Base-by-base conservation (phyloP, 139 green algal genomes). In the Micractinium sp. region DNA sequence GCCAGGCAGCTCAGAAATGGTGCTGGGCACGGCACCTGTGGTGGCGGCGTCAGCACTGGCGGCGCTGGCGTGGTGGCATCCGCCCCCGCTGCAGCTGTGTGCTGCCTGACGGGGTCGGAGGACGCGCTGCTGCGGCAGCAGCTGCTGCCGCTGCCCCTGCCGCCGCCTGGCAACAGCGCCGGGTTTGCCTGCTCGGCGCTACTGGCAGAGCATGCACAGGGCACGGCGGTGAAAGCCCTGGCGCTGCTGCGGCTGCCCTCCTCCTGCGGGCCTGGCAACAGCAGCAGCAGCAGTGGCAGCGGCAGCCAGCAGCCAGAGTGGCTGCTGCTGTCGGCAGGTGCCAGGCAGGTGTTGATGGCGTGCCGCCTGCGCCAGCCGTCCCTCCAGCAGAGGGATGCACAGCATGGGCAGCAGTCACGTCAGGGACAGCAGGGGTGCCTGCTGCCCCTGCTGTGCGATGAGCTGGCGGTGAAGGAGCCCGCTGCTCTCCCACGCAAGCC, bases 261-360 rank as follows among this genome's bases (percentile, higher is more conserved):
- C 19, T 56, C 47, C 5, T 56, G 47, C 7, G 60, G 79, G 1
- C n/a, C 33, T 71, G 25, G 27, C 71, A 19, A 61, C 84, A 84
- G 53, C 19, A 22, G 29, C 36, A 3, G 31, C 78, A 4, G 66
- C 47, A 15, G 13, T 71, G 85, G 75, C 85, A 47, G 82, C 16
- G 81, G 69, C 75, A 27, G 41, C 53, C 61, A 73, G 63, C 69
- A 80, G 81, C 41, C 36, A 35, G 36, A 69, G 23, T 89, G 71
- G 53, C 67, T 94, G 83, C 31, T 94, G 25, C 27, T 93, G 23
- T 89, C 80, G 25, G 90, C 74, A 1, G 92, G 92, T 3, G 76
- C 90, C 0, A 88, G 89, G 41, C 82, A 90, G 61, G 85, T 89
- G 73, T 63, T 93, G 29, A 53, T 85, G 61, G 90, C 85, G 2